These are phyloP conservation scores for Arachnomyces sp. DNA, from an alignment of 2,329 filamentous ascomycete genomes.

Conservation along the genomic window DNA sequence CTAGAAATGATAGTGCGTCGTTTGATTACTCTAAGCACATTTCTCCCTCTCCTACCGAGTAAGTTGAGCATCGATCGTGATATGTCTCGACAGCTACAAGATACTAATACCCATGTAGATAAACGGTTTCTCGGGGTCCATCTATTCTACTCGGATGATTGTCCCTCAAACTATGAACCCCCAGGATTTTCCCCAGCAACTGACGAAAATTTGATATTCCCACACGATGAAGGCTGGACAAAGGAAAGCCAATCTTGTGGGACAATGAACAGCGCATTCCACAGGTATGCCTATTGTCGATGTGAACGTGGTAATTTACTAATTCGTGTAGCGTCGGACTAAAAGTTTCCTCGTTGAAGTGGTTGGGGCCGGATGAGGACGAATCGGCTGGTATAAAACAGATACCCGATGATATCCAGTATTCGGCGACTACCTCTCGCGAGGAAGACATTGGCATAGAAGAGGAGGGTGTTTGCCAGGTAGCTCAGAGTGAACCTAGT, in stretches of 20 bases:
- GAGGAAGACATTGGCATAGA: constrained; percentile 21
- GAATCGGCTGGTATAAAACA: constrained; percentile 15
- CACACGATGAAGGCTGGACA: constrained; percentile 29
- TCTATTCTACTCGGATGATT: constrained; percentile 37
- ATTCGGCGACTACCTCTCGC: constrained; percentile 18
- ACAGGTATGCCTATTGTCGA: constrained; percentile 23
- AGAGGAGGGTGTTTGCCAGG: constrained; percentile 4
- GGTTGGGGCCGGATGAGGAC: constrained; percentile 18
- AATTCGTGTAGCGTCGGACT: constrained; percentile 24
- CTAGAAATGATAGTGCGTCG: constrained; percentile 37
- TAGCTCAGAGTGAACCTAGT: too few relatives aligned
- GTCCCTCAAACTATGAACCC: constrained; percentile 32
- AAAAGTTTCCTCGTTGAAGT: constrained; percentile 27
- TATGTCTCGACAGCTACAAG: neutral
- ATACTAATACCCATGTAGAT: constrained; percentile 17
- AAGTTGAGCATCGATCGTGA: constrained; percentile 8
- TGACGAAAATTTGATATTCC: constrained; percentile 27
- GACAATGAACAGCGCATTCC: constrained; percentile 30
- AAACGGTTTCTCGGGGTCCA: constrained; percentile 36
- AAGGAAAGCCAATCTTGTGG: constrained; percentile 26
- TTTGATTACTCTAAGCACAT: constrained; percentile 30
- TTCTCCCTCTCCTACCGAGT: constrained; percentile 38
- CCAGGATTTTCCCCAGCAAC: constrained; percentile 29
- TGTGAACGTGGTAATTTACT: constrained; percentile 3
- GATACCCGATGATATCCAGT: constrained; percentile 24